These are phyloP conservation scores for Phytophthora multivora DNA, from an alignment of 352 stramenopile genomes.

Conservation along the genomic window DNA sequence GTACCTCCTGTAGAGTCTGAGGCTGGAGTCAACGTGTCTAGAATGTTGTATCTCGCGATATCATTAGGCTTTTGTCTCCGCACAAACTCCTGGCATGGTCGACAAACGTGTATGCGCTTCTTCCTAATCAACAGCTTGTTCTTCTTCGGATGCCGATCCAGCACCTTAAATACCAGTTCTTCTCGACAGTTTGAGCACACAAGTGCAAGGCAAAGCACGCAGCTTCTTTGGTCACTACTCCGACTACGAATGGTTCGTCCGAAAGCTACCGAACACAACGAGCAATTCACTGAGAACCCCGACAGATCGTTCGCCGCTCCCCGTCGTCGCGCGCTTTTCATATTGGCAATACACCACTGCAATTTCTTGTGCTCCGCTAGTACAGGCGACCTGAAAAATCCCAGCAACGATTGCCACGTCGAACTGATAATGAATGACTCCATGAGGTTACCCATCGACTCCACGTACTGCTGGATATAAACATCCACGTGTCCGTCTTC, in stretches of 20 bases:
- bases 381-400: slow-evolving; percentile 27
- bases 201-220: slow-evolving; percentile 26
- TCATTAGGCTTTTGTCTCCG: slow-evolving; percentile 25
- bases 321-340: slow-evolving; percentile 29
- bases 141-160: slow-evolving; percentile 26
- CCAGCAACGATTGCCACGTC: slow-evolving; percentile 32
- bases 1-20: slow-evolving; percentile 20
- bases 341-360: slow-evolving; percentile 38
- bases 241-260: slow-evolving; percentile 21
- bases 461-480: slow-evolving; percentile 40
- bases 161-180: slow-evolving; percentile 22
- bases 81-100: slow-evolving; percentile 32
- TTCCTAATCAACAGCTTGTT: slow-evolving; percentile 24
- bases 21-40: slow-evolving; percentile 25
- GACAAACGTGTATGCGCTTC: slow-evolving; percentile 24
- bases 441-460: slow-evolving; percentile 30
- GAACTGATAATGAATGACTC: slow-evolving; percentile 26
- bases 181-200: slow-evolving; percentile 36
- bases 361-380: slow-evolving; percentile 38
- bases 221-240: slow-evolving; percentile 23
- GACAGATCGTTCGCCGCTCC: slow-evolving; percentile 13
- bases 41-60: slow-evolving; percentile 16
- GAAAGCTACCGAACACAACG: slow-evolving; percentile 19
- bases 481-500: slow-evolving; percentile 38
- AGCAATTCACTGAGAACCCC: slow-evolving; percentile 23